Evolutionary conservation across 1,139 yeast species (phyloP).

Genomic region (Protomyces macrosporus): DNA sequence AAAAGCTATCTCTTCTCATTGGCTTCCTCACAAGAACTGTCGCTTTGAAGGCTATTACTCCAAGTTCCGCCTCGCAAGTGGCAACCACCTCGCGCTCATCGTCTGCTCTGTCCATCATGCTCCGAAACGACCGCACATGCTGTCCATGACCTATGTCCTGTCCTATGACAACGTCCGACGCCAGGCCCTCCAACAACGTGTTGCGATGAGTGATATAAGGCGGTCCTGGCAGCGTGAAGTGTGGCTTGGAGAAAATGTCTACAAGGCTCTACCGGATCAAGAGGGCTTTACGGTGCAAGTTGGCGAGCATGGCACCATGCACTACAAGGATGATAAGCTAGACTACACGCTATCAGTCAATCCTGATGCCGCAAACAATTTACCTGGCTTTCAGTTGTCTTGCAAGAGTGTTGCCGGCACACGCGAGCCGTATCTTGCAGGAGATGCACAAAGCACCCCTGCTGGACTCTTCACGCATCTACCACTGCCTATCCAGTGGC

Average conservation of each 20-base stretch:
- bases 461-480: slow-evolving; percentile 16
- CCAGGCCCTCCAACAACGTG: background rate
- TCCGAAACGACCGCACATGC: slow-evolving; percentile 1
- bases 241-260: background rate
- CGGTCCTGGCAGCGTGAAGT: background rate
- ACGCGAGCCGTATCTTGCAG: slow-evolving; percentile 5
- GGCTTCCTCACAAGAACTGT: slow-evolving; percentile 1
- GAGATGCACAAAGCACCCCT: slow-evolving; percentile 4
- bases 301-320: background rate
- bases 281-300: background rate
- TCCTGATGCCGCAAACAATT: background rate
- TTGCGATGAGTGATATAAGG: background rate
- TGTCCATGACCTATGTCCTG: slow-evolving; percentile 17
- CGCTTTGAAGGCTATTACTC: slow-evolving; percentile 22
- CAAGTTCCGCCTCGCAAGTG: slow-evolving; percentile 15
- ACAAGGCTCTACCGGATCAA: background rate
- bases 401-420: background rate
- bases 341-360: background rate
- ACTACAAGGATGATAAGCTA: background rate
- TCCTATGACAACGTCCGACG: background rate
- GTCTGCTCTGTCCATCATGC: slow-evolving; percentile 13
- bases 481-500: slow-evolving; percentile 24
- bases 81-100: slow-evolving; percentile 18
- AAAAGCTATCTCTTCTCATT: background rate
- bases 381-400: background rate